Conservation (phyloP, 2,329 filamentous ascomycete species). For the Xylaria sp. region DNA sequence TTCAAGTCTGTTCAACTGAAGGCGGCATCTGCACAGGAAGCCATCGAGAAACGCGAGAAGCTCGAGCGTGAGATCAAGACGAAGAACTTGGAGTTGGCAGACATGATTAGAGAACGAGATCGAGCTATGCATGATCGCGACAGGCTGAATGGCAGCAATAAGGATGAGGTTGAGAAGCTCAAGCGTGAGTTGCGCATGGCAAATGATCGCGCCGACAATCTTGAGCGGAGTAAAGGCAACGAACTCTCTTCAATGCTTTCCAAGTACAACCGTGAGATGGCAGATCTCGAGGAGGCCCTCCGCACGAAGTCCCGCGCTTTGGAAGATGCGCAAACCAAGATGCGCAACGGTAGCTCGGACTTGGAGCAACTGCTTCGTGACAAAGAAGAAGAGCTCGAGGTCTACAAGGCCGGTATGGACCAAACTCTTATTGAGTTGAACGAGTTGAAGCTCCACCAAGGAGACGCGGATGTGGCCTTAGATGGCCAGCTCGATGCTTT, state of each 20-base stretch:
- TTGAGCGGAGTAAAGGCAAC: constrained; percentile 87
- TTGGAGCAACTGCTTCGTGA: constrained; percentile 80
- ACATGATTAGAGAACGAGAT: constrained; percentile 97
- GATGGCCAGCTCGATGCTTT: constrained; percentile 90
- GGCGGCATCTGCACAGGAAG: constrained; percentile 93
- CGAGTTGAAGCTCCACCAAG: constrained; percentile 71
- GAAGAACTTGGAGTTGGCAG: constrained; percentile 96
- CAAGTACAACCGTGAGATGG: constrained; percentile 96
- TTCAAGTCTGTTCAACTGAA: constrained; percentile 96
- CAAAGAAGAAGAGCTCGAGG: constrained; percentile 96
- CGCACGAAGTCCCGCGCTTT: constrained; percentile 81
- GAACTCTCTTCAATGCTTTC: constrained; percentile 91
- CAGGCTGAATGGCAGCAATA: constrained; percentile 75
- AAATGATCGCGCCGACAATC: constrained; percentile 82
- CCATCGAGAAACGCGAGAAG: constrained; percentile 90
- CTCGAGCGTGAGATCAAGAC: constrained; percentile 97
- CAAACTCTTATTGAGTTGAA: constrained; percentile 90
- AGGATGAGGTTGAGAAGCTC: constrained; percentile 90
- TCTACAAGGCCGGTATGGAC: constrained; percentile 97
- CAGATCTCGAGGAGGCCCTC: constrained; percentile 89
- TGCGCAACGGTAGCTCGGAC: constrained; percentile 76
- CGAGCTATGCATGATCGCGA: constrained; percentile 91
- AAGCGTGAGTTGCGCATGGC: constrained; percentile 91
- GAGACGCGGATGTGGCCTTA: constrained; percentile 70
- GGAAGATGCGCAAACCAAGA: constrained; percentile 73